Evolutionary conservation across 768 basidiomycete genomes (phyloP), one percentile per base, ranked within the genome.

Genomic region (Podaxis carcinomalis): DNA sequence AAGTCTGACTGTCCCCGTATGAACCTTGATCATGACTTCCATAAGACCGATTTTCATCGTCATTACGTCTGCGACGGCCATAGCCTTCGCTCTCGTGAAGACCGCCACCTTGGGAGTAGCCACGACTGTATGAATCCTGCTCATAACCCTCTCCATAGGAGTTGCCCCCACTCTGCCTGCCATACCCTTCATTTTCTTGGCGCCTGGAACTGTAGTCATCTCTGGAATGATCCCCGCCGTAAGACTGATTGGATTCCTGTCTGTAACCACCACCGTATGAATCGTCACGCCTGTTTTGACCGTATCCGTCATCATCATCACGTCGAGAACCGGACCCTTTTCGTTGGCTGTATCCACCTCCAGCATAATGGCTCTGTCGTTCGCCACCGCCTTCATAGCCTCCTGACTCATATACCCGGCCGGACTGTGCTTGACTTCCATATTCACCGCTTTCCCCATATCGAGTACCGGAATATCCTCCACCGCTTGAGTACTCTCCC

Each of bases 201-300:
- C 59, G 35, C 54, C 63, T 62, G 25, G 65, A 67, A 11, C 65
- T 65, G 46, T 68, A 66, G 14, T 36, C 44, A 19, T 63, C 64
- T 32, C 49, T 44, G 25, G 59, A 39, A 23, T 60, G 37, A n/a
- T 5, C 21, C 13, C 42, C 42, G 7, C n/a, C 42, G 53, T 55
- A 35, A n/a, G 35, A n/a, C n/a, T 60, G 42, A 23, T 25, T 39
- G 55, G 32, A 25, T 32, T 53, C 56, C 40, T 54, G 56, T 21
- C 53, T 56, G 40, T 63, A 59, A 27, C 59, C 56, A 21, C 64
- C 67, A 35, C 57, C 35, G 32, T 59, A 59, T 13, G 35, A 46
- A 13, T 46, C 63, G 14, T 51, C 56, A 5, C 44, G 51, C n/a
- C 64, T 36, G 7, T 27, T n/a, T 10, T 4, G 42, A 19, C 16